Conservation (phyloP, 2,329 filamentous ascomycete genomes). For the Endoconidiophora polonica region DNA sequence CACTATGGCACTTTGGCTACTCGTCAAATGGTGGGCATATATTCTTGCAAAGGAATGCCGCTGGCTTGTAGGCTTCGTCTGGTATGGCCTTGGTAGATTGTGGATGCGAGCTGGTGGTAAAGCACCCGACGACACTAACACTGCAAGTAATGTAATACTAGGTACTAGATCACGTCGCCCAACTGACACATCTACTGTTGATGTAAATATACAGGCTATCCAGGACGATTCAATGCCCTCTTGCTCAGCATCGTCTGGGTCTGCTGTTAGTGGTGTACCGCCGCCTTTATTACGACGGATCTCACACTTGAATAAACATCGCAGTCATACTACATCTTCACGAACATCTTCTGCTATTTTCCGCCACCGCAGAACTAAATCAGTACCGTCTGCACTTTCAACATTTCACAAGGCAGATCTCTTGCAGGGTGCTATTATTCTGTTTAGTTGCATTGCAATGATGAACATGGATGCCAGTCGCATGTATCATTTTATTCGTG, state of each 20-base stretch:
- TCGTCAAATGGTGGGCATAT: conserved; percentile 63
- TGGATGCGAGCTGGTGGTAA: conserved; percentile 36
- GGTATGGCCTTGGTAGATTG: conserved; percentile 60
- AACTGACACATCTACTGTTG: background rate
- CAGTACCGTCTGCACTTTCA: conserved; percentile 66
- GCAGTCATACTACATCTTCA: conserved; percentile 18
- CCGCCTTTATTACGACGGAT: conserved; percentile 7
- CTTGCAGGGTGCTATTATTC: conserved; percentile 74
- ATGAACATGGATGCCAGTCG: conserved; percentile 88
- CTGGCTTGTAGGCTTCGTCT: conserved; percentile 61
- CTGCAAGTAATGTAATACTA: background rate
- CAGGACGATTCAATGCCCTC: background rate
- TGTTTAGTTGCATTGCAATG: conserved; percentile 67
- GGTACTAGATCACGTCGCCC: background rate
- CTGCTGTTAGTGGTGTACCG: background rate
- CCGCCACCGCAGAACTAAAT: conserved; percentile 60
- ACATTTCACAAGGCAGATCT: conserved; percentile 91
- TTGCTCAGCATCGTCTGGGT: background rate
- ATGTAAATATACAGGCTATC: background rate
- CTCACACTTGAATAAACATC: conserved; percentile 15
- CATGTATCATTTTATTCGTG: conserved; percentile 96
- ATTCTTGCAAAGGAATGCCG: conserved; percentile 53
- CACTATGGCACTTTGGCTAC: conserved; percentile 57
- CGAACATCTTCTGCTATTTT: conserved; percentile 16
- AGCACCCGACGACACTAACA: no score